phyloP scores from a whole-genome alignment of 352 stramenopile species.

The Blastocystis sp. region DNA sequence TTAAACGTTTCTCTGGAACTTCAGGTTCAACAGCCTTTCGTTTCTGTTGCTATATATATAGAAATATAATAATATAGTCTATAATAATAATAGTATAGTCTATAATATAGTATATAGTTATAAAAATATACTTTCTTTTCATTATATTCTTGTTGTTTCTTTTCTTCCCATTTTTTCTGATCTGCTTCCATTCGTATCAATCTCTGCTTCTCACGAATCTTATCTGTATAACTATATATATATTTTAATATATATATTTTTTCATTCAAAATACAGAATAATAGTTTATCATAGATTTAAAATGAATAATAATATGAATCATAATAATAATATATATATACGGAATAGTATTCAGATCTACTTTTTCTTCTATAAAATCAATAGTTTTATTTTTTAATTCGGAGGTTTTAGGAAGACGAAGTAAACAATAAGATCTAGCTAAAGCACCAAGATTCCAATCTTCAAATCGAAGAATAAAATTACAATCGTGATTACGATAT shows the following conservation, averaged over 20 bases:
- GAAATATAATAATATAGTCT: too few relatives aligned
- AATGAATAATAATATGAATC: too few relatives aligned
- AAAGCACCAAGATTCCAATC: slow-evolving; percentile 77
- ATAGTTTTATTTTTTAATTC: slow-evolving; percentile 52
- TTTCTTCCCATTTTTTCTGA: slow-evolving; percentile 48
- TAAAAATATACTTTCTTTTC: slow-evolving; percentile 49
- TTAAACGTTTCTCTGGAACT: slow-evolving; percentile 62
- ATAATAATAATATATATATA: slow-evolving; percentile 38
- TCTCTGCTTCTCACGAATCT: slow-evolving; percentile 74
- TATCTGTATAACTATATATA: slow-evolving; percentile 84
- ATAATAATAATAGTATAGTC: too few relatives aligned
- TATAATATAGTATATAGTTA: slow-evolving; percentile 1
- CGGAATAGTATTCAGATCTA: slow-evolving; percentile 42
- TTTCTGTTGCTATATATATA: not conserved
- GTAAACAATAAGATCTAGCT: slow-evolving; percentile 57
- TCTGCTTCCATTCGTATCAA: slow-evolving; percentile 70
- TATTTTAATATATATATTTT: slow-evolving; percentile 69
- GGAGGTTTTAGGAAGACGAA: slow-evolving; percentile 64
- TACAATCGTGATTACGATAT: slow-evolving; percentile 93
- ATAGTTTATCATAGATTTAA: slow-evolving; percentile 47
- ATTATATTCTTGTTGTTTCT: slow-evolving; percentile 53
- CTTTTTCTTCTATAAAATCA: slow-evolving; percentile 42
- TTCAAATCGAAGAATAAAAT: slow-evolving; percentile 93
- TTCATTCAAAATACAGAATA: slow-evolving; percentile 56
- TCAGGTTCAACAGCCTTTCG: slow-evolving; percentile 48